Base-by-base conservation (phyloP, 169 alveolate species). In the Plasmodium gallinaceum region DNA sequence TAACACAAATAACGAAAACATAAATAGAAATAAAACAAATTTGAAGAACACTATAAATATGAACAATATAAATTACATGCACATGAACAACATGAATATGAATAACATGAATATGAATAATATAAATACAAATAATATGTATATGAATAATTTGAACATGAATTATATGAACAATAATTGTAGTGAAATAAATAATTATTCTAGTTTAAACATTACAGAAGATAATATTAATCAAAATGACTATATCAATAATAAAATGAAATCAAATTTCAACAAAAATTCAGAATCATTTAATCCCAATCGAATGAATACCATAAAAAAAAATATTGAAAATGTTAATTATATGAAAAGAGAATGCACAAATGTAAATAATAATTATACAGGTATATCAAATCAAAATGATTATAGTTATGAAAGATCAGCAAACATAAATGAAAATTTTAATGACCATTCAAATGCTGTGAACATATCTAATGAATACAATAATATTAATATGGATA, bases 271-370 rank as follows among this genome's bases (percentile, higher is more conserved):
- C 10, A 78, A 65, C 16, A 78, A 51, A 18, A 78, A 51, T 39
- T n/a, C 24, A 12, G 76, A 18, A 4, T 14, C 62, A 57, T 2
- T 51, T 43, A 64, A 43, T 65, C 54, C 65, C n/a, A 20, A 14
- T 61, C 46, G 46, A 8, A 37, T 65, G 89, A 46, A 78, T 43
- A 48, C 1, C 8, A 39, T 46, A 60, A 16, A 20, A 18, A 57
- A 22, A 37, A 78, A 57, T 42, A 78, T 42, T 57, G 89, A 78
- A 45, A 51, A 60, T 12, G 72, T 45, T 2, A 22, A 74, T 74
- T 74, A 51, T 62, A 39, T 45, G 60, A 78, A 78, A 46, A 78
- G 89, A 61, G 89, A 78, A 69, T 64, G 20, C 24, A 20, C 26
- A 10, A 78, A 32, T 57, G 70, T 32, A 45, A 70, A 65, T 65